Conservation (phyloP, 2,329 filamentous ascomycete species). For the Aspergillus texensis region DNA sequence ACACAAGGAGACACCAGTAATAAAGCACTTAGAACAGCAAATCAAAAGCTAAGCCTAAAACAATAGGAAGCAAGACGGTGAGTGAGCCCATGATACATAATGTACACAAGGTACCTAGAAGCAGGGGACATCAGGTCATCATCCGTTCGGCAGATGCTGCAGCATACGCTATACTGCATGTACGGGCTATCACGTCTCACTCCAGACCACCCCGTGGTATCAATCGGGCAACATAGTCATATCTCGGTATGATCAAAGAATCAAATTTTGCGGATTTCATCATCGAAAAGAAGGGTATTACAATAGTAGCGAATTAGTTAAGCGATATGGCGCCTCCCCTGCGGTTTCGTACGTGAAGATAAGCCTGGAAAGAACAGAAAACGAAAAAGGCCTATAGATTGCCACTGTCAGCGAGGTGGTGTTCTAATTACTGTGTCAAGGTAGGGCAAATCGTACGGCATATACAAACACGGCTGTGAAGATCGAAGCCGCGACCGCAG, state of each 20-base stretch:
- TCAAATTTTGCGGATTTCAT: conserved; percentile 6
- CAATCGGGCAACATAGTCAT: not conserved
- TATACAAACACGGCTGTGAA: conserved; percentile 90
- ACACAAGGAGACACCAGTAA: not conserved
- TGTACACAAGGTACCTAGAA: not conserved
- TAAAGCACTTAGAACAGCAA: not conserved
- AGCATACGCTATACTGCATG: not conserved
- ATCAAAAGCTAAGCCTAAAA: not conserved
- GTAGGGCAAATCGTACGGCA: conserved; percentile 62
- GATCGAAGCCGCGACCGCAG: conserved; percentile 78
- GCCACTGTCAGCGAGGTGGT: conserved; percentile 18
- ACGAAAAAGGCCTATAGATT: conserved; percentile 74
- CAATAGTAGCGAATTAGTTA: conserved; percentile 43
- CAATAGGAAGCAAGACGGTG: not conserved
- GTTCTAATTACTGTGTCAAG: not conserved
- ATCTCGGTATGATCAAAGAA: not conserved
- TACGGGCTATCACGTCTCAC: not conserved
- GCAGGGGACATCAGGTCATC: not conserved
- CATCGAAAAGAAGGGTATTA: conserved; percentile 18
- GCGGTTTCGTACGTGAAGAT: conserved; percentile 81
- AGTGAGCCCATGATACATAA: not conserved
- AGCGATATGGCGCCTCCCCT: conserved; percentile 82
- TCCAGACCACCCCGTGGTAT: not conserved
- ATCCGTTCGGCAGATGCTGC: not conserved
- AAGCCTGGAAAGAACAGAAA: conserved; percentile 88